A percentile compares a stretch with the other conserved stretches of the same genome.
These are phyloP conservation scores for Mycogone perniciosa DNA, from an alignment of 2,329 filamentous ascomycete species.

Conservation along the genomic window DNA sequence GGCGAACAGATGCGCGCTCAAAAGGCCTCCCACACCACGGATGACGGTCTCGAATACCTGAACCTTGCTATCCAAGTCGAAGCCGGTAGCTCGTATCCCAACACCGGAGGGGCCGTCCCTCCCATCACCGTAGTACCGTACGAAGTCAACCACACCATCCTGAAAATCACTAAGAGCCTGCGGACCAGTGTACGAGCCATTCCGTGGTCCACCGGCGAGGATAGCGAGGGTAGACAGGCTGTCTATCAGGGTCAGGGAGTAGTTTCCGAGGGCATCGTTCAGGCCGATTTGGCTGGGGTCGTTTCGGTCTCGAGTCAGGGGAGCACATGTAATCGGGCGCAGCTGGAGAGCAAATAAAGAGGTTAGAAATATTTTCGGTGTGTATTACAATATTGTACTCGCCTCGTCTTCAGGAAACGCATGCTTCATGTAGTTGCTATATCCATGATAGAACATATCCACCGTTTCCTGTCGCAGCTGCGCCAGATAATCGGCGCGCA, in stretches of 20 bases:
- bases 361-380: not conserved
- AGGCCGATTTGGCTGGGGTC: conserved; percentile 78
- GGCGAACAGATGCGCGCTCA: conserved; percentile 92
- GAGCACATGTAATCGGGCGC: conserved; percentile 75
- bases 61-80: conserved; percentile 95
- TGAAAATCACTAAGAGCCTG: conserved; percentile 69
- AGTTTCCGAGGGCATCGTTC: conserved; percentile 95
- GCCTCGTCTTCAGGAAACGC: conserved; percentile 95
- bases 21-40: conserved; percentile 77
- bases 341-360: conserved; percentile 43
- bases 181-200: conserved; percentile 30
- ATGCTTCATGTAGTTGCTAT: conserved; percentile 86
- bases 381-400: conserved; percentile 4
- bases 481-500: conserved; percentile 50
- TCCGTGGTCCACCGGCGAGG: conserved; percentile 64
- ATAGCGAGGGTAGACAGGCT: conserved; percentile 92
- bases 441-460: conserved; percentile 95
- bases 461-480: conserved; percentile 55
- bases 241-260: conserved; percentile 91
- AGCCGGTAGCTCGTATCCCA: conserved; percentile 70
- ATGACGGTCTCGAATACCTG: conserved; percentile 99
- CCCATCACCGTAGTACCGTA: conserved; percentile 83
- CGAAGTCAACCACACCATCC: conserved; percentile 66
- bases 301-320: conserved; percentile 74
- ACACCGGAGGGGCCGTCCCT: conserved; percentile 59